A percentile compares a stretch with the other conserved stretches of the same genome.
These are phyloP conservation scores for Postia placenta DNA, from an alignment of 768 basidiomycete species.

Conservation along the genomic window DNA sequence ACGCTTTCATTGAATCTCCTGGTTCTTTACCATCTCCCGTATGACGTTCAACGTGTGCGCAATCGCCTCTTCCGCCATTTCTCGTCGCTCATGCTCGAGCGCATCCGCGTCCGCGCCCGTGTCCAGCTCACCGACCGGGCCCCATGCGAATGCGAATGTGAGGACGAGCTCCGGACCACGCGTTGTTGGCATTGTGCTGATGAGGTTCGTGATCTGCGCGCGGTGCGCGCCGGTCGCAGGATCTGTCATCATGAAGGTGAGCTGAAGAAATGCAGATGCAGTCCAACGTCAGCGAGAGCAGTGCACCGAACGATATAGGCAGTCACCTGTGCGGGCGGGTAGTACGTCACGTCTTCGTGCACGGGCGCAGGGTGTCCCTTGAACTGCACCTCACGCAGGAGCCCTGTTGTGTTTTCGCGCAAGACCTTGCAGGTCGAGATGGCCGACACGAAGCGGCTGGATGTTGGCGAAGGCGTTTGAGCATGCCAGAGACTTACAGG, in stretches of 20 bases:
- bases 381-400: constrained; percentile 1
- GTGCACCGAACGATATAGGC: not conserved
- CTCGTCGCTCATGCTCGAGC: not conserved
- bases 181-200: not conserved
- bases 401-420: not conserved
- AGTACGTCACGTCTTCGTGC: not conserved
- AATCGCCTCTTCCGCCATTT: not conserved
- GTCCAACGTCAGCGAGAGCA: not conserved
- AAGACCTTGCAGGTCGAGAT: not conserved
- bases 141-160: constrained; percentile 1
- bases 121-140: not conserved
- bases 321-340: not conserved
- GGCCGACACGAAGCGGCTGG: not conserved
- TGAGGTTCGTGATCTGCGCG: constrained; percentile 1
- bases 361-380: not conserved
- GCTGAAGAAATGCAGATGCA: not conserved
- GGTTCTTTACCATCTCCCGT: not conserved
- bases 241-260: not conserved
- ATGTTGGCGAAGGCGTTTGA: no score
- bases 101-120: not conserved
- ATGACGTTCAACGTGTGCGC: not conserved
- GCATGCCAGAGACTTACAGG: not conserved
- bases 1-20: not conserved
- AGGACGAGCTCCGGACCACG: not conserved
- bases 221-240: not conserved